Percentiles rank a stretch among this genome's conserved stretches.
Evolutionary conservation across 768 basidiomycete genomes (phyloP).

Genomic region (Auricularia cornea): DNA sequence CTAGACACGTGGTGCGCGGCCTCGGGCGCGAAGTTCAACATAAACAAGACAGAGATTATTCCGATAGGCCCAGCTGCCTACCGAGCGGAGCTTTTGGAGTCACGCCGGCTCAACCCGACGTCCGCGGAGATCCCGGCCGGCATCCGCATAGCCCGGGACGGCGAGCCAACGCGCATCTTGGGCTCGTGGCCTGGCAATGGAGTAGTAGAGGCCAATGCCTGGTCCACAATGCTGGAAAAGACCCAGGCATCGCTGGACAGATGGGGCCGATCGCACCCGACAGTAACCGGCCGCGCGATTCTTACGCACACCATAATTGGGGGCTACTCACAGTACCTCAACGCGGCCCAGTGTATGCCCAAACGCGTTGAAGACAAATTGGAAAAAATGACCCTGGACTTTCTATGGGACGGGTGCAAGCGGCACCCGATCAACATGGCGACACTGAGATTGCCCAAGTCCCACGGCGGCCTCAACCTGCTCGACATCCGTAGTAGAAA

Average conservation of each 20-base stretch:
- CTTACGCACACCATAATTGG: constrained; percentile 22
- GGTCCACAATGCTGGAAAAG: constrained; percentile 22
- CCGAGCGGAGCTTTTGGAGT: background rate
- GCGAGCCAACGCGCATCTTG: constrained; percentile 22
- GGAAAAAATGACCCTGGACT: constrained; percentile 15
- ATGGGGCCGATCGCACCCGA: constrained; percentile 24
- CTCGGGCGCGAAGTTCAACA: constrained; percentile 35
- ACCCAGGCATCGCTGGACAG: constrained; percentile 11
- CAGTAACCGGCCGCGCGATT: constrained; percentile 18
- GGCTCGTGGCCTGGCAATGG: constrained; percentile 27
- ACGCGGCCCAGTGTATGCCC: constrained; percentile 31
- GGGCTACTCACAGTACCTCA: constrained; percentile 27
- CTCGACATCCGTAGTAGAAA: background rate
- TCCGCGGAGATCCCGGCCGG: constrained; percentile 4
- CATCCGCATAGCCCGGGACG: constrained; percentile 24
- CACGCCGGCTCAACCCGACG: constrained; percentile 9
- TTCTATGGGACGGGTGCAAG: constrained; percentile 19
- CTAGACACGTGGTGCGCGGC: constrained; percentile 33
- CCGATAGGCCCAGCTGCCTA: constrained; percentile 20
- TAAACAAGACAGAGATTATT: constrained; percentile 31
- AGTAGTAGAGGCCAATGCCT: constrained; percentile 12
- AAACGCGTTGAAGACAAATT: constrained; percentile 14
- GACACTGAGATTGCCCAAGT: background rate
- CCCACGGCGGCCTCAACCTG: background rate
- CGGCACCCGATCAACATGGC: background rate